Evolutionary conservation across 1,284 basidiomycete genomes (phyloP), one percentile per base, ranked within the genome.

Genomic region (Cutaneotrichosporon daszewskae): DNA sequence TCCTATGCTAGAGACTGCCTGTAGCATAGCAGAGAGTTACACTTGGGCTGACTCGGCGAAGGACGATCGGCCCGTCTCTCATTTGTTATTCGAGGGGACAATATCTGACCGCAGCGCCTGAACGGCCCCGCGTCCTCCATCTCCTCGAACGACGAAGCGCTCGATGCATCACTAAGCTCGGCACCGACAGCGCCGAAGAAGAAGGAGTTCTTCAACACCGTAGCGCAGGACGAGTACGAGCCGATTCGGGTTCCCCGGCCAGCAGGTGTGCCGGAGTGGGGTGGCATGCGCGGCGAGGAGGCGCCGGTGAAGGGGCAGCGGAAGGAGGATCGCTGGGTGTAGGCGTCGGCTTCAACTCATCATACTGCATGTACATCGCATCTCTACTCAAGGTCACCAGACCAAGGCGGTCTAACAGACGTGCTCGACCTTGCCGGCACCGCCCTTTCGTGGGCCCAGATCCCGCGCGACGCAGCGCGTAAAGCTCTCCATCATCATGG

Each of bases 401-500:
- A n/a, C n/a, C n/a, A n/a, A n/a, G n/a, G n/a, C 28, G 7, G 5
- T 19, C 70, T 64, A 85, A 60, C 86, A 89, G n/a, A 91, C 79
- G 65, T 91, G 88, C 60, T 85, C 84, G 7, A 80, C 66, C 52
- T 79, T 72, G 17, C 57, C 69, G 19, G 62, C 68, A 13, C 65
- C 61, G 12, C 72, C 73, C 1, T 75, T 72, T 32, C 74, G 75
- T 3, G 82, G 80, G 0, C 90, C 90, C 5, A 95, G 71, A 55
- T 94, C 88, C 43, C 87, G 75, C 1, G 78, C 87, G 7, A 89
- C 80, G 0, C 84, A 87, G 49, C 90, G 77, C 50, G 85, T 87
- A 60, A 94, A 94, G n/a, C 89, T 80, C 64, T 95, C 90, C 76
- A 94, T 77, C 86, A 94, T 85, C 68, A 86, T 85, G 4, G 74